These are phyloP conservation scores for Davidsoniella eucalypti DNA, from an alignment of 2,329 filamentous ascomycete genomes.

Conservation along the genomic window DNA sequence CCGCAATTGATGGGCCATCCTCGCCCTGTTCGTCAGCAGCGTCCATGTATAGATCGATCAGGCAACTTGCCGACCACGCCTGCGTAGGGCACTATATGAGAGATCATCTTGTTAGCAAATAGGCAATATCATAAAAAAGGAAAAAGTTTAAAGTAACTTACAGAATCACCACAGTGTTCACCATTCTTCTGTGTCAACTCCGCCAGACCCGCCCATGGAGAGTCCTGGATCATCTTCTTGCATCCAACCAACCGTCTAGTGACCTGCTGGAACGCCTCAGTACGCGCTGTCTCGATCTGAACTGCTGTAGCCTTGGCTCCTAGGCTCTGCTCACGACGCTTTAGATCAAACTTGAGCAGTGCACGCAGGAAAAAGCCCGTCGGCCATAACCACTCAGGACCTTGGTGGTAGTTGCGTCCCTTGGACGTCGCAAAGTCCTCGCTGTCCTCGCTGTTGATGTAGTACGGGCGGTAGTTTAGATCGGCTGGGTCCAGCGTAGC, in stretches of 20 bases:
- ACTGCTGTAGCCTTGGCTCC: slow-evolving; percentile 57
- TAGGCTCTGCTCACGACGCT: slow-evolving; percentile 35
- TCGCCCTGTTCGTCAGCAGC: slow-evolving; percentile 40
- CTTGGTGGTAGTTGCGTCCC: slow-evolving; percentile 94
- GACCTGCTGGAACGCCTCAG: slow-evolving; percentile 89
- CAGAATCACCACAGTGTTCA: slow-evolving; percentile 70
- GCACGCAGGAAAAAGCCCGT: slow-evolving; percentile 90
- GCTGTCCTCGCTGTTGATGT: slow-evolving; percentile 88
- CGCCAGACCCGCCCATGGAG: slow-evolving; percentile 75
- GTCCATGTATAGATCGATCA: slow-evolving; percentile 94
- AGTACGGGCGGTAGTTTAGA: slow-evolving; percentile 85
- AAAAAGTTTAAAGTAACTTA: slow-evolving; percentile 29
- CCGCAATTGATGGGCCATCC: not conserved
- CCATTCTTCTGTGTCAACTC: slow-evolving; percentile 89
- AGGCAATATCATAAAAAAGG: slow-evolving; percentile 13
- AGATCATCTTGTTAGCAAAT: not conserved
- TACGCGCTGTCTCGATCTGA: slow-evolving; percentile 26
- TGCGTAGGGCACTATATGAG: slow-evolving; percentile 65
- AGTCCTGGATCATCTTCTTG: slow-evolving; percentile 67
- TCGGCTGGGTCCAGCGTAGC: slow-evolving; percentile 86
- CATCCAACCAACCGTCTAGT: slow-evolving; percentile 68
- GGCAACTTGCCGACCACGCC: slow-evolving; percentile 85
- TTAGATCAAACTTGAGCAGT: slow-evolving; percentile 75
- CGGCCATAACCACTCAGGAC: slow-evolving; percentile 96
- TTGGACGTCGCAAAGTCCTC: slow-evolving; percentile 83